phyloP scores from a whole-genome alignment of 2,329 filamentous ascomycete genomes.

The Zalaria sp. region DNA sequence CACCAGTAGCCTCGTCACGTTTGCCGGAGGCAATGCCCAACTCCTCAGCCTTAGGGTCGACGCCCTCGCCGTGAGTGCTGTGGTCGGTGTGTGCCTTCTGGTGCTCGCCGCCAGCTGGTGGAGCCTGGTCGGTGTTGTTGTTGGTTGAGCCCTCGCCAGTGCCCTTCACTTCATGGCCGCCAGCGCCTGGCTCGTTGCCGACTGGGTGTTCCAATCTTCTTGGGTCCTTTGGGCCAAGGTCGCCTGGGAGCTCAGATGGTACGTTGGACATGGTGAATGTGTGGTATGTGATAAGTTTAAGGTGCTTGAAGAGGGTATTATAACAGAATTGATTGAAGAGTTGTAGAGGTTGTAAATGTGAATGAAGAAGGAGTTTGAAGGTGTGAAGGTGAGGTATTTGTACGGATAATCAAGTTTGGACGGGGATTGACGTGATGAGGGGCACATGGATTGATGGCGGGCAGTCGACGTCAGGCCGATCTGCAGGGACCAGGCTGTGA shows the following conservation, averaged over 20 bases:
- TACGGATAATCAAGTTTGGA: too few relatives aligned
- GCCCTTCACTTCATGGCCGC: constrained; percentile 3
- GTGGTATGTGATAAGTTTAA: too few relatives aligned
- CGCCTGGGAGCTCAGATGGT: constrained; percentile 4
- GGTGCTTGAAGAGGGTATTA: too few relatives aligned
- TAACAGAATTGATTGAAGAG: too few relatives aligned
- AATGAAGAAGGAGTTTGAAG: too few relatives aligned
- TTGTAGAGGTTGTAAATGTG: too few relatives aligned
- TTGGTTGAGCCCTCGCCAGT: neutral
- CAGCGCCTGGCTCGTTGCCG: constrained; percentile 2
- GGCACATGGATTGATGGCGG: too few relatives aligned
- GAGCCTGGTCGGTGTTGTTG: neutral
- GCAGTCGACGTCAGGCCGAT: too few relatives aligned
- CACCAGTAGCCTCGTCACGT: neutral
- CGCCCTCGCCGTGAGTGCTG: constrained; percentile 1
- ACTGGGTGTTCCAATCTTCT: constrained; percentile 1
- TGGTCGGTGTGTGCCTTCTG: neutral
- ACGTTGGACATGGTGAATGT: too few relatives aligned
- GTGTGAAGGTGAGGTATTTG: too few relatives aligned
- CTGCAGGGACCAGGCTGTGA: too few relatives aligned
- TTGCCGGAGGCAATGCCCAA: constrained; percentile 3
- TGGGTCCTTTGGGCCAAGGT: constrained; percentile 4
- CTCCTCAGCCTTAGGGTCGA: neutral
- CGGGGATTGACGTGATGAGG: too few relatives aligned
- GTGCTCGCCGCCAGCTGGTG: constrained; percentile 1